These are phyloP conservation scores for Rubia yunnanensis DNA, from an alignment of 257 asterid species.

Conservation along the genomic window DNA sequence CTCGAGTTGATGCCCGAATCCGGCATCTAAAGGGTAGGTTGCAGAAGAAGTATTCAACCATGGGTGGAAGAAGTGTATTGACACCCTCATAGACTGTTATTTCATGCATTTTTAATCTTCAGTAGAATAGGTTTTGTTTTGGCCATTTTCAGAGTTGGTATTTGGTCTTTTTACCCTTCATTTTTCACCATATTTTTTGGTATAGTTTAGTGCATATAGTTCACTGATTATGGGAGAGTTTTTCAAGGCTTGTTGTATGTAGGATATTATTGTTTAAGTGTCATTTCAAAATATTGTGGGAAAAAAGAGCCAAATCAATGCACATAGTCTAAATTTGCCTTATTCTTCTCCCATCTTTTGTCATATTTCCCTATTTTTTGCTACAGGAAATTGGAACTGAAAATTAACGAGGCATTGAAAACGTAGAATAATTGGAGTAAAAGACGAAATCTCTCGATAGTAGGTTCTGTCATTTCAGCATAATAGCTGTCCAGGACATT, in stretches of 20 bases:
- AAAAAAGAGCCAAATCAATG: neutral
- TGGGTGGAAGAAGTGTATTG: slow-evolving; percentile 6
- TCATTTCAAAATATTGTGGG: neutral
- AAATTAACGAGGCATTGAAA: no score
- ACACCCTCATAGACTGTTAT: slow-evolving; percentile 3
- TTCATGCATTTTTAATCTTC: neutral
- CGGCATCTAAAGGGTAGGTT: slow-evolving; percentile 60
- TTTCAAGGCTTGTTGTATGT: slow-evolving; percentile 26
- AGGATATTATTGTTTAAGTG: slow-evolving; percentile 12
- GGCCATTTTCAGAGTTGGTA: slow-evolving; percentile 4
- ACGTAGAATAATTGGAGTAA: no score
- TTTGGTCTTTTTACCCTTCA: neutral
- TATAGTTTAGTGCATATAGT: slow-evolving; percentile 18
- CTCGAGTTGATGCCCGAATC: slow-evolving; percentile 87
- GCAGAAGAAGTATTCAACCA: slow-evolving; percentile 56
- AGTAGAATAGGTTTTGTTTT: slow-evolving; percentile 6
- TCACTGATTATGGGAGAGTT: slow-evolving; percentile 17
- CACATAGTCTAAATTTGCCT: neutral
- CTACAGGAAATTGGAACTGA: no score
- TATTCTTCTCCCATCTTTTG: neutral
- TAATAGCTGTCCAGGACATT: no score
- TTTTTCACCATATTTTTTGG: slow-evolving; percentile 21
- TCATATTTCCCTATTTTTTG: neutral
- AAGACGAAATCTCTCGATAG: no score
- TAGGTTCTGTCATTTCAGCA: no score